phyloP scores from a whole-genome alignment of 176 grass and related monocot genomes.

The Otatea glauca region DNA sequence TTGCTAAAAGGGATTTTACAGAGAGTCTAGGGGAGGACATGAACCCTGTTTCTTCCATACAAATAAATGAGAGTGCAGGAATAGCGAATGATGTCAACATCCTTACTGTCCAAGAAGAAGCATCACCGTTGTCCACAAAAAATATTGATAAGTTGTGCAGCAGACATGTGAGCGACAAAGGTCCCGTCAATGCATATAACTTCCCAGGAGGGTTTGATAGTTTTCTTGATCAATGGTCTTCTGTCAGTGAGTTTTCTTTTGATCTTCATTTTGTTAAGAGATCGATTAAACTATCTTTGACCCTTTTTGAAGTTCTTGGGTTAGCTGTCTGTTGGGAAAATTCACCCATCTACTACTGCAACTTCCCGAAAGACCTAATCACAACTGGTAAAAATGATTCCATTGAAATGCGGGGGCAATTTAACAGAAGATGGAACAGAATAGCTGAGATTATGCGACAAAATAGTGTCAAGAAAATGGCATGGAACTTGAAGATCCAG shows the following conservation, averaged over 20 bases:
- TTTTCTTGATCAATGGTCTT: constrained; percentile 77
- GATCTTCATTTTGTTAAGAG: constrained; percentile 87
- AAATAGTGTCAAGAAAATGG: constrained; percentile 67
- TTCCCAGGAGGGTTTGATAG: constrained; percentile 81
- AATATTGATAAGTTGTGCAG: constrained; percentile 15
- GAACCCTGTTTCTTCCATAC: constrained; percentile 35
- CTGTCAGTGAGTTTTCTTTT: constrained; percentile 78
- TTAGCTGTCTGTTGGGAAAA: constrained; percentile 91
- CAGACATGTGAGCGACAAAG: constrained; percentile 55
- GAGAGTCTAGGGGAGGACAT: constrained; percentile 35
- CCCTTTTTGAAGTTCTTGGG: constrained; percentile 79
- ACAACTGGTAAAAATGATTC: constrained; percentile 44
- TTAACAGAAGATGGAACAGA: constrained; percentile 73
- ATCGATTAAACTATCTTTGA: constrained; percentile 42
- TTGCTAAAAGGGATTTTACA: constrained; percentile 44
- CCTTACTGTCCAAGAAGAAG: constrained; percentile 31
- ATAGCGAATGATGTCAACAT: constrained; percentile 30
- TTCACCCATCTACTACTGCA: constrained; percentile 85
- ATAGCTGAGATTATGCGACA: constrained; percentile 73
- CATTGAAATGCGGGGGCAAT: constrained; percentile 56
- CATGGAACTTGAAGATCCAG: constrained; percentile 91
- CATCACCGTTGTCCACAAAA: constrained; percentile 43
- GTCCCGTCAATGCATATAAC: constrained; percentile 68
- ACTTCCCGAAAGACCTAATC: constrained; percentile 80
- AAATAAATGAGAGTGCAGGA: constrained; percentile 29